Evolutionary conservation across 2,329 filamentous ascomycete species (phyloP).

Genomic region (Clarireedia hainanense): DNA sequence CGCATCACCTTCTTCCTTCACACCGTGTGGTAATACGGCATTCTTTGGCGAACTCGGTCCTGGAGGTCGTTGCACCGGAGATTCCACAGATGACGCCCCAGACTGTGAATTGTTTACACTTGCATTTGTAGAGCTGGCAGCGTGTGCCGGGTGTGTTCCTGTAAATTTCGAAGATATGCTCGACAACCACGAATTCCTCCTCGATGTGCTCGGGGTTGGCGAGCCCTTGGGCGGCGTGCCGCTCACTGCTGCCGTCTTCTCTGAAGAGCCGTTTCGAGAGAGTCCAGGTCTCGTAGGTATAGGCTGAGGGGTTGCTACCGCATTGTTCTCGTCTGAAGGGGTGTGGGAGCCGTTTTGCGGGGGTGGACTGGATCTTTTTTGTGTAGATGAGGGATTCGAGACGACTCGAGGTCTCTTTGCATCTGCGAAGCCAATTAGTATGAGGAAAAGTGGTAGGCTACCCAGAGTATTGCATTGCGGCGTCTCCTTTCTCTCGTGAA

Average conservation of each 20-base stretch:
- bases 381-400: neutral
- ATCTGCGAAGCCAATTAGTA: neutral
- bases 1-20: constrained; percentile 49
- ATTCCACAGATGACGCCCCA: constrained; percentile 25
- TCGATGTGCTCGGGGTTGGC: constrained; percentile 16
- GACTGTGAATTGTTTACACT: constrained; percentile 17
- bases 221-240: constrained; percentile 19
- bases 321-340: neutral
- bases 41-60: constrained; percentile 40
- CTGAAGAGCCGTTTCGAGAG: constrained; percentile 21
- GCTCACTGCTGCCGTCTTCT: constrained; percentile 21
- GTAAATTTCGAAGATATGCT: constrained; percentile 92
- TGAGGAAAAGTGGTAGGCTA: neutral
- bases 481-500: neutral
- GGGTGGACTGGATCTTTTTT: neutral
- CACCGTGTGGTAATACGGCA: constrained; percentile 50
- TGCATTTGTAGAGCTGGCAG: constrained; percentile 24
- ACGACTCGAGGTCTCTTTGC: constrained; percentile 3
- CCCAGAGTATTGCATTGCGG: constrained; percentile 5
- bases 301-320: neutral
- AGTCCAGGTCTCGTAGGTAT: constrained; percentile 17
- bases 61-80: constrained; percentile 26
- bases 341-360: constrained; percentile 1
- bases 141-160: constrained; percentile 24
- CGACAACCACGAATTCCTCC: constrained; percentile 83